Evolutionary conservation across 176 grass and related monocot species (phyloP).

Genomic region (Phoenix dactylifera): DNA sequence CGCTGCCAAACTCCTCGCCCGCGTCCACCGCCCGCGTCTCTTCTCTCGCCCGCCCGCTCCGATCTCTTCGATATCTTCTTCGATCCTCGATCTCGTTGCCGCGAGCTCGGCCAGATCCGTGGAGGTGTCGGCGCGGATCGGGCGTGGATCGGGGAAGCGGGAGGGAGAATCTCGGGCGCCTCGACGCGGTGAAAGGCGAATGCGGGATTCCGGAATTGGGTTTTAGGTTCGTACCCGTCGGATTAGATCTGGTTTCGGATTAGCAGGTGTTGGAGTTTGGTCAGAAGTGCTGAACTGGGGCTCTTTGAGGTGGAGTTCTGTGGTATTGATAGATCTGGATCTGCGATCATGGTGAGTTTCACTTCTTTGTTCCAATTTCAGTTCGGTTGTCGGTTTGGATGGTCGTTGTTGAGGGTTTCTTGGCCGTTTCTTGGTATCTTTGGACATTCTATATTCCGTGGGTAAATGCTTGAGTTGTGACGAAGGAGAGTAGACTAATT

Average conservation of each 20-base stretch:
- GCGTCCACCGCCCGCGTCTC: background rate
- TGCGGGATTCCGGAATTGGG: background rate
- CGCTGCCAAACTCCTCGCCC: background rate
- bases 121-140: background rate
- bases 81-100: background rate
- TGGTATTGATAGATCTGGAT: too few relatives aligned
- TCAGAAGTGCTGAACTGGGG: too few relatives aligned
- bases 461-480: too few relatives aligned
- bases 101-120: background rate
- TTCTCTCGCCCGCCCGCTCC: background rate
- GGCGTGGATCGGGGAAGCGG: background rate
- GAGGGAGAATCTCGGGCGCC: background rate
- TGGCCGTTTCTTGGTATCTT: too few relatives aligned
- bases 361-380: too few relatives aligned
- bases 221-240: background rate
- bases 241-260: background rate
- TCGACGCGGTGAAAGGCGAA: background rate
- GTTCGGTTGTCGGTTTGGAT: too few relatives aligned
- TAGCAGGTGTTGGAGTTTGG: too few relatives aligned
- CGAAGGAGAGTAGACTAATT: too few relatives aligned
- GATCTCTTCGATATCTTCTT: background rate
- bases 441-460: too few relatives aligned
- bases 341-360: too few relatives aligned
- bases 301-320: too few relatives aligned
- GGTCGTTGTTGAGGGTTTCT: too few relatives aligned